These are phyloP conservation scores for Populus hybrid DNA, from an alignment of 441 rosid species.

Conservation along the genomic window DNA sequence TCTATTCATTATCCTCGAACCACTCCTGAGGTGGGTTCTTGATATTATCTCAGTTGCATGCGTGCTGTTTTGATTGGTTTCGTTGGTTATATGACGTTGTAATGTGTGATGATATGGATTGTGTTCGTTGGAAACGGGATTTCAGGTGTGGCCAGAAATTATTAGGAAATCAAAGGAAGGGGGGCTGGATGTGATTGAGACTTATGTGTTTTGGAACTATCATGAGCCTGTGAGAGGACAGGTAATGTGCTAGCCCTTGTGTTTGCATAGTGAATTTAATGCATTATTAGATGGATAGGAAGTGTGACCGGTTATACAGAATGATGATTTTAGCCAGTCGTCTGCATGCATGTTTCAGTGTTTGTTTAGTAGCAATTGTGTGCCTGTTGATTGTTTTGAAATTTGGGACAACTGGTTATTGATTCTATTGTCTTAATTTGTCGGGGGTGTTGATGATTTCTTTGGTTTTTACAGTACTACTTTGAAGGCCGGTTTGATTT, in stretches of 20 bases:
- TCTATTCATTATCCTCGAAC: conserved; percentile 61
- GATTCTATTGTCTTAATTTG: no score
- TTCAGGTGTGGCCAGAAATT: conserved; percentile 67
- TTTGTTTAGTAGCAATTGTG: neutral
- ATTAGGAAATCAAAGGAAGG: conserved; percentile 66
- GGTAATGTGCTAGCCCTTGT: conserved; percentile 30
- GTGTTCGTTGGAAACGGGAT: conserved; percentile 1
- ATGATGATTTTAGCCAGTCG: neutral
- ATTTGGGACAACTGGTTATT: neutral
- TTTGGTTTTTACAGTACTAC: conserved; percentile 36
- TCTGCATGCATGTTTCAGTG: neutral
- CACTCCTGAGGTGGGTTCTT: conserved; percentile 48
- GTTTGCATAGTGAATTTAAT: neutral
- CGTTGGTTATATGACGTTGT: neutral
- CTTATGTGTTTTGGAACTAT: conserved; percentile 68
- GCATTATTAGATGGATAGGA: neutral
- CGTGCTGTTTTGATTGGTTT: neutral
- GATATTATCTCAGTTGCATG: neutral
- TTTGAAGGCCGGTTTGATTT: conserved; percentile 72
- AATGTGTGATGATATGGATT: neutral
- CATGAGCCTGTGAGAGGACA: conserved; percentile 66
- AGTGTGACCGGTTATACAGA: neutral
- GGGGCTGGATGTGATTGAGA: conserved; percentile 64
- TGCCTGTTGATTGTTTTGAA: neutral
- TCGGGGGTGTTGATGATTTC: neutral